These are phyloP conservation scores for Dioszegia crocea DNA, from an alignment of 768 basidiomycete genomes.

Conservation along the genomic window DNA sequence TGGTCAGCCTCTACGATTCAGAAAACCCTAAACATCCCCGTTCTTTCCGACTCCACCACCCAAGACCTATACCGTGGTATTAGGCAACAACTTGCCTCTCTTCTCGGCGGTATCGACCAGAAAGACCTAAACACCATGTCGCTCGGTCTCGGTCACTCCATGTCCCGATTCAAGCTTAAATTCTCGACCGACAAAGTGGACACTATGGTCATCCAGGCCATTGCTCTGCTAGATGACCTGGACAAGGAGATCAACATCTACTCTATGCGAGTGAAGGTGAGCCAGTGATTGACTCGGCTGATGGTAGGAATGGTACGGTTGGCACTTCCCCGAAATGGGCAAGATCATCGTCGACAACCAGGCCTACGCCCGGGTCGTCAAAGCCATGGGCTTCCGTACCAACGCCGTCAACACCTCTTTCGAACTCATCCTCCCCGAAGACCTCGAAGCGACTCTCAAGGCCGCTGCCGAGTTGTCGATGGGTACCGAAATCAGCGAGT, in stretches of 20 bases:
- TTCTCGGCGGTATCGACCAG: conserved; percentile 67
- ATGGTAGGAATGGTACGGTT: conserved; percentile 99
- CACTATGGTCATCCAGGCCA: conserved; percentile 98
- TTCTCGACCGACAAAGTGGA: conserved; percentile 99
- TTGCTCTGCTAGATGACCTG: conserved; percentile 92
- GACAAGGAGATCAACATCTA: conserved; percentile 99
- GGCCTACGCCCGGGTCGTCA: conserved; percentile 92
- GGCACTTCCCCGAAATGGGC: conserved; percentile 98
- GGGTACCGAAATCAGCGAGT: conserved; percentile 98
- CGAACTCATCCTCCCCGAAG: conserved; percentile 87
- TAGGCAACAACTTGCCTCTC: conserved; percentile 73
- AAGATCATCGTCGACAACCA: conserved; percentile 90
- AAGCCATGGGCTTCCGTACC: conserved; percentile 93
- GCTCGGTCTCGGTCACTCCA: conserved; percentile 90
- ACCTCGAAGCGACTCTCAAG: conserved; percentile 90
- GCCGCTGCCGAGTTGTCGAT: conserved; percentile 96
- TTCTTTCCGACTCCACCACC: conserved; percentile 59
- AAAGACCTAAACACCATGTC: conserved; percentile 92
- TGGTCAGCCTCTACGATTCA: conserved; percentile 71
- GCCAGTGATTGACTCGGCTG: too few relatives aligned
- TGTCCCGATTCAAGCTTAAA: conserved; percentile 97
- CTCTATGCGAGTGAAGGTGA: conserved; percentile 95
- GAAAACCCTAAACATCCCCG: conserved; percentile 90
- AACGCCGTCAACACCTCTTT: conserved; percentile 83
- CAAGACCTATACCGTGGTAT: conserved; percentile 94